phyloP scores from a whole-genome alignment of 441 rosid genomes.

The Eutrema salsugineum region DNA sequence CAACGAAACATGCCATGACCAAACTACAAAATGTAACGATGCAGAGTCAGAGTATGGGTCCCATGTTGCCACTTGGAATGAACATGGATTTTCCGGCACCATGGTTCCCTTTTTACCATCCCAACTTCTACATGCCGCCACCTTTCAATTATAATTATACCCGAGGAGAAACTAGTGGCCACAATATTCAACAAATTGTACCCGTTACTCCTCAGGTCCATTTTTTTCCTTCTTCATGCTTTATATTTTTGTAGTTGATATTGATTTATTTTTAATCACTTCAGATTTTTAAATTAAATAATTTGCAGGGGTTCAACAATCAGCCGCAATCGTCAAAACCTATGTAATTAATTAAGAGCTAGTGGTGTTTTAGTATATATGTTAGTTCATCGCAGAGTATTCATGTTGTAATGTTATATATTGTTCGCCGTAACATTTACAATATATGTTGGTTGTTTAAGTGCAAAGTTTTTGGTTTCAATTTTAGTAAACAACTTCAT shows the following conservation, averaged over 20 bases:
- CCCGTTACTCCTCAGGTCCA: neutral
- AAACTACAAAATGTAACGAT: constrained; percentile 1
- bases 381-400: neutral
- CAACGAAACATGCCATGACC: neutral
- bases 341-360: neutral
- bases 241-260: neutral
- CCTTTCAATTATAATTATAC: neutral
- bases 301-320: neutral
- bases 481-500: neutral
- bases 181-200: neutral
- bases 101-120: neutral
- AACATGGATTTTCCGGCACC: neutral
- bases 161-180: neutral
- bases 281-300: neutral
- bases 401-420: neutral
- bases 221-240: neutral
- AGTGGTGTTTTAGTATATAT: neutral
- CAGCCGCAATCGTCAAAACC: neutral
- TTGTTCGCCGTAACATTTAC: neutral
- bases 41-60: neutral
- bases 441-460: neutral
- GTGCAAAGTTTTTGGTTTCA: neutral
- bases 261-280: neutral
- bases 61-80: constrained; percentile 5
- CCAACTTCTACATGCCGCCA: neutral